Evolutionary conservation across 192 early-diverging fungal species (phyloP), one percentile per base, ranked within the genome.

Genomic region (Umbelopsis sp.): DNA sequence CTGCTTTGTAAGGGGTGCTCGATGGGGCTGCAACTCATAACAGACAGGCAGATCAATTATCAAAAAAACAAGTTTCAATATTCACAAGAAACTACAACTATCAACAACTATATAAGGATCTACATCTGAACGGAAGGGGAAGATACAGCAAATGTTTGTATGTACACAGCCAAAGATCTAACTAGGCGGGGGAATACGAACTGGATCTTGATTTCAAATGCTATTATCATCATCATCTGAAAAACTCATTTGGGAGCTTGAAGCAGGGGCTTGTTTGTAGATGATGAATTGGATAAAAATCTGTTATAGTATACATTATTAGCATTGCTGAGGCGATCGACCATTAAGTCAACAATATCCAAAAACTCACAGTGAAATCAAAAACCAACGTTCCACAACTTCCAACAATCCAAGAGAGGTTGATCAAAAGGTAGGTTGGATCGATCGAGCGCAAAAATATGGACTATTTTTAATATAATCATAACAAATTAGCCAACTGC

Each of bases 381-480:
- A 93, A 90, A 22, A 91, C 14, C 62, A 93, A 74, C 2, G 94
- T 93, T n/a, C 90, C 86, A 36, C 85, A 78, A 12, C 87, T 87
- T 12, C 94, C 94, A 53, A 92, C 44, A 54, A 93, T 83, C 94
- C 94, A 96, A 17, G 89, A 80, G 29, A 90, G 68, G 68, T 96
- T 94, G 36, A 86, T 83, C 12, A 89, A 79, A 20, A 96, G 71
- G 47, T 88, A 91, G 17, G 84, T 77, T 2, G 81, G 78, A 34
- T 91, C 88, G 34, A 88, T 75, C 36, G 93, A 94, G 52, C 87
- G 83, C 31, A 93, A 83, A 78, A 96, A 79, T 47, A 96, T 91
- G n/a, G 93, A 93, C 74, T 91, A 52, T 16, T 2, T 45, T 4
- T 24, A 22, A 66, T 16, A n/a, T n/a, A n/a, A n/a, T n/a, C n/a